A percentile compares a stretch with the other conserved stretches of the same genome.
Evolutionary conservation across 345 rosid genomes (phyloP).

Genomic region (Arabidopsis suecica): DNA sequence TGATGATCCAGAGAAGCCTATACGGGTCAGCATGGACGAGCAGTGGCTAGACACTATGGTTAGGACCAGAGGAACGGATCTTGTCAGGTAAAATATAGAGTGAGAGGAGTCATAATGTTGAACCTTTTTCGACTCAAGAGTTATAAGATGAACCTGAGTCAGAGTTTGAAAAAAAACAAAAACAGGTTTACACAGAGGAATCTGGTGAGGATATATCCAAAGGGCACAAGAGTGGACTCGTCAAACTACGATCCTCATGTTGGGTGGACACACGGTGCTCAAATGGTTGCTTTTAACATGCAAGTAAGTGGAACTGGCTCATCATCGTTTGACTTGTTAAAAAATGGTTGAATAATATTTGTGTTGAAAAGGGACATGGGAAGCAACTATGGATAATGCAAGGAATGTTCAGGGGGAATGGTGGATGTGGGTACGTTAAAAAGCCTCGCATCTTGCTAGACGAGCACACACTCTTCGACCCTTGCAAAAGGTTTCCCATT

Average conservation of each 20-base stretch:
- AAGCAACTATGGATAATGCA: slow-evolving; percentile 82
- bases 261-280: slow-evolving; percentile 96
- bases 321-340: not conserved
- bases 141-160: not conserved
- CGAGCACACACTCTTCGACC: slow-evolving; percentile 52
- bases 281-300: slow-evolving; percentile 98
- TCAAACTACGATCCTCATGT: slow-evolving; percentile 78
- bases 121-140: not conserved
- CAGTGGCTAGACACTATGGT: slow-evolving; percentile 60
- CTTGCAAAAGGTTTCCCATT: slow-evolving; percentile 45
- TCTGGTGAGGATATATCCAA: slow-evolving; percentile 77
- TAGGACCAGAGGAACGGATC: slow-evolving; percentile 47
- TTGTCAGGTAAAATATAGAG: slow-evolving; percentile 46
- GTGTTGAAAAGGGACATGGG: slow-evolving; percentile 67
- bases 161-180: not conserved
- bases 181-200: slow-evolving; percentile 75
- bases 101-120: not conserved
- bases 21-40: slow-evolving; percentile 71
- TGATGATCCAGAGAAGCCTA: slow-evolving; percentile 53
- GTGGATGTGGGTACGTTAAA: slow-evolving; percentile 83
- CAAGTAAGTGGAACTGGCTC: slow-evolving; percentile 59
- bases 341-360: not conserved
- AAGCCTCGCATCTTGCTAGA: slow-evolving; percentile 68
- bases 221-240: slow-evolving; percentile 68
- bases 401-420: slow-evolving; percentile 84